phyloP scores from a whole-genome alignment of 1,139 yeast species.

The Debaryomycetaceae sp. region DNA sequence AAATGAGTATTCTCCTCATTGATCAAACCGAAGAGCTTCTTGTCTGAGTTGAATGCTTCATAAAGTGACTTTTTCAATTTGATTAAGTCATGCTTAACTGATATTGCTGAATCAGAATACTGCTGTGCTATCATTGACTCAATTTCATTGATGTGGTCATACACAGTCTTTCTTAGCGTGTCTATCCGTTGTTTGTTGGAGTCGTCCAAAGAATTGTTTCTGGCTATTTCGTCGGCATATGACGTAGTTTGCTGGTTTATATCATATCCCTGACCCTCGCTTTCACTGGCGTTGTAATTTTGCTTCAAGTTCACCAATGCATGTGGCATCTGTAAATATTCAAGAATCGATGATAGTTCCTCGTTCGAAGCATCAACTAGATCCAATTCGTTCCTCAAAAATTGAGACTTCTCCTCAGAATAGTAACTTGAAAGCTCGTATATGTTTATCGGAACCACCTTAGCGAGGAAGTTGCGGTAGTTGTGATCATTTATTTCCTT shows the following conservation, averaged over 20 bases:
- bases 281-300: slow-evolving; percentile 10
- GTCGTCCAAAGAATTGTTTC: slow-evolving; percentile 19
- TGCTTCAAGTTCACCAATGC: slow-evolving; percentile 56
- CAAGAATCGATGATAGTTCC: slow-evolving; percentile 74
- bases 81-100: slow-evolving; percentile 48
- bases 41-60: slow-evolving; percentile 68
- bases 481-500: slow-evolving; percentile 52
- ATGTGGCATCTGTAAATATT: slow-evolving; percentile 72
- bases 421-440: slow-evolving; percentile 85
- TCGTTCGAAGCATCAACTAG: slow-evolving; percentile 75
- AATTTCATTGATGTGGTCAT: slow-evolving; percentile 33
- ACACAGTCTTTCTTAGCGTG: slow-evolving; percentile 37
- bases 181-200: slow-evolving; percentile 21
- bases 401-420: slow-evolving; percentile 83
- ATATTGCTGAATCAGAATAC: slow-evolving; percentile 9
- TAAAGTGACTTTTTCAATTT: slow-evolving; percentile 61
- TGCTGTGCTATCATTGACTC: slow-evolving; percentile 22
- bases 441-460: slow-evolving; percentile 80
- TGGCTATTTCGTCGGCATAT: slow-evolving; percentile 27
- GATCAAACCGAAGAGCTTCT: slow-evolving; percentile 42
- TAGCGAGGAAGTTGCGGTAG: slow-evolving; percentile 59
- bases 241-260: slow-evolving; percentile 15
- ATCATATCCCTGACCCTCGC: slow-evolving; percentile 1
- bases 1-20: slow-evolving; percentile 22
- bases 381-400: slow-evolving; percentile 73